A percentile compares a stretch with the other conserved stretches of the same genome.
Evolutionary conservation across 176 grass and related monocot species (phyloP).

Genomic region (Phyllostachys edulis): DNA sequence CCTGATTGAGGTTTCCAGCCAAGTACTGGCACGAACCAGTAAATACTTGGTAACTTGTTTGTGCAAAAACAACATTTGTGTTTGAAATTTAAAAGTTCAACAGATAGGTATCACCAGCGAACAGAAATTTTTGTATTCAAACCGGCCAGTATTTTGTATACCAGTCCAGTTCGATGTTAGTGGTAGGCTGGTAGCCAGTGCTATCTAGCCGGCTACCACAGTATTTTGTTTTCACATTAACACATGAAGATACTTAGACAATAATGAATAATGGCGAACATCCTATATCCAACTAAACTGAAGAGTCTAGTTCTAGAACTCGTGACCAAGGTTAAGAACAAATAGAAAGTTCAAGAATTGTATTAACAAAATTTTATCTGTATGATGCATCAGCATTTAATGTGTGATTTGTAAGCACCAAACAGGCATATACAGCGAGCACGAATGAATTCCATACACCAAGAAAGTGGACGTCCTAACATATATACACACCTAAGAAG

Average conservation of each 20-base stretch:
- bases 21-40: not conserved
- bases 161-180: not conserved
- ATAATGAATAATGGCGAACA: not conserved
- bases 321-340: not conserved
- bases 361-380: not conserved
- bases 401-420: constrained; percentile 19
- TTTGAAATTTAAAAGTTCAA: constrained; percentile 4
- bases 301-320: not conserved
- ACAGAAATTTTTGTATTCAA: not conserved
- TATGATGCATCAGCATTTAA: not conserved
- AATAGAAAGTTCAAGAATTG: not conserved
- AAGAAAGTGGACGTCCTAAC: constrained; percentile 25
- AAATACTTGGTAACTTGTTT: not conserved
- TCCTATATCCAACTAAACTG: not conserved
- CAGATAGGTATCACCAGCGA: not conserved
- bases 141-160: not conserved
- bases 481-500: constrained; percentile 31
- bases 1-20: not conserved
- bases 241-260: not conserved
- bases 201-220: not conserved
- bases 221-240: not conserved
- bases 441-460: not conserved
- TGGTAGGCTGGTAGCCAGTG: not conserved
- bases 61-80: not conserved
- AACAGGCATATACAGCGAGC: constrained; percentile 14